phyloP scores from a whole-genome alignment of 179 eudicot genomes.

The Silene vulgaris region DNA sequence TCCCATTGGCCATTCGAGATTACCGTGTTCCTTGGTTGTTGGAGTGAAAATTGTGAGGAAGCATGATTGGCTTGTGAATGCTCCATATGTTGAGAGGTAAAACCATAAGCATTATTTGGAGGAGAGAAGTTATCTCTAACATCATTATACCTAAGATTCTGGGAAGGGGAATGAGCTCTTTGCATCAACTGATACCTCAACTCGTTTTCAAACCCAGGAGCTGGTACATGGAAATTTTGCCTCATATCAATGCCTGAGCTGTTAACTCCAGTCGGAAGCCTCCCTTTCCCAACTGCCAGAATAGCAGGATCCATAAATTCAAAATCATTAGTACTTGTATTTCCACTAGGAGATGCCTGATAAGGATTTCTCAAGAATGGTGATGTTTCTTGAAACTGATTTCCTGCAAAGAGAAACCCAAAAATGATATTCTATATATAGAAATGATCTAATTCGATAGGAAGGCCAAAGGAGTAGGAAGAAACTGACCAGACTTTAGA shows the following conservation, averaged over 20 bases:
- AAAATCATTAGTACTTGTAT: constrained; percentile 47
- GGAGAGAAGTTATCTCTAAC: constrained; percentile 42
- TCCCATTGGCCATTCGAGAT: constrained; percentile 71
- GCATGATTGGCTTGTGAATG: constrained; percentile 46
- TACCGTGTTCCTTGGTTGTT: constrained; percentile 49
- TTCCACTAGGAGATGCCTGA: constrained; percentile 44
- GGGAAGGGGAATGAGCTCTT: constrained; percentile 42
- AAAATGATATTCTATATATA: not conserved
- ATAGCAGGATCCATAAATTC: constrained; percentile 97
- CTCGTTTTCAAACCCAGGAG: constrained; percentile 48
- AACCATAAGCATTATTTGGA: constrained; percentile 47
- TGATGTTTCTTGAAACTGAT: constrained; percentile 45
- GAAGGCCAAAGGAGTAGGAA: not conserved
- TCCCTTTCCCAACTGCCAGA: constrained; percentile 89
- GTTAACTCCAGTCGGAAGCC: constrained; percentile 50
- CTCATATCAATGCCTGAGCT: constrained; percentile 46
- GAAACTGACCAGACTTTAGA: constrained; percentile 52
- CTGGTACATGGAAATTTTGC: constrained; percentile 41
- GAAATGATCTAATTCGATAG: not conserved
- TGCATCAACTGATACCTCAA: constrained; percentile 55
- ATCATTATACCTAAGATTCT: constrained; percentile 47
- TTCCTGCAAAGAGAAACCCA: constrained; percentile 44
- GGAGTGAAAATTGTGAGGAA: constrained; percentile 49
- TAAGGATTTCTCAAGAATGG: constrained; percentile 49
- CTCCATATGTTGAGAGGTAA: constrained; percentile 55